Conservation (phyloP, 768 basidiomycete species). For the Sarcomyxa edulis region DNA sequence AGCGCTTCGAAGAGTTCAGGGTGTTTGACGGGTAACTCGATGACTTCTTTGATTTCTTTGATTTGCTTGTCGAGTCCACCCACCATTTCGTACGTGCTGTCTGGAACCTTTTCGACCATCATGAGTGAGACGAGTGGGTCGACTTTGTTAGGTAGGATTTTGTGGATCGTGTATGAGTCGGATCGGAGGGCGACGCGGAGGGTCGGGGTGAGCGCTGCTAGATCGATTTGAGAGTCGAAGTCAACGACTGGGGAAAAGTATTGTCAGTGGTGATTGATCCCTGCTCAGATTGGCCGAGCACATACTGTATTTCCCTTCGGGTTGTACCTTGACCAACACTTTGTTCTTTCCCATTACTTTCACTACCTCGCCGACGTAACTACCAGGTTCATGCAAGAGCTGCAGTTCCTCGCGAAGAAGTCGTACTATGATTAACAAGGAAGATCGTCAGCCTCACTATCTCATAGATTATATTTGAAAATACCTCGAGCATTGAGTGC, state of each 20-base stretch:
- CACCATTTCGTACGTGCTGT: slow-evolving; percentile 99
- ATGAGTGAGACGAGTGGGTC: slow-evolving; percentile 97
- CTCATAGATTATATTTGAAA: slow-evolving; percentile 1
- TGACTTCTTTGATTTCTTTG: slow-evolving; percentile 96
- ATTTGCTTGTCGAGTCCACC: slow-evolving; percentile 98
- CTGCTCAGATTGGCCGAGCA: slow-evolving; percentile 15
- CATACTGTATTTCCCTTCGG: slow-evolving; percentile 98
- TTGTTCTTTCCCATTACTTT: slow-evolving; percentile 99
- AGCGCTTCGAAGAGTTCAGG: slow-evolving; percentile 95
- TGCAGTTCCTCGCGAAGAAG: slow-evolving; percentile 90
- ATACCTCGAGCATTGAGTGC: slow-evolving; percentile 91
- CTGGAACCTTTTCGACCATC: slow-evolving; percentile 99
- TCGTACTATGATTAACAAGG: slow-evolving; percentile 50
- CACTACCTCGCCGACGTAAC: slow-evolving; percentile 96
- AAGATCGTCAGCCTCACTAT: background rate
- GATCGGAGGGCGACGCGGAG: slow-evolving; percentile 94
- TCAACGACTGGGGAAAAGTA: slow-evolving; percentile 71
- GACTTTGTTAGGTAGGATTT: slow-evolving; percentile 94
- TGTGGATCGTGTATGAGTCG: slow-evolving; percentile 95
- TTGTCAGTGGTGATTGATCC: background rate
- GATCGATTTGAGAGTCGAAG: slow-evolving; percentile 81
- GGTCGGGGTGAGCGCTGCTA: slow-evolving; percentile 73
- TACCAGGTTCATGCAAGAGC: slow-evolving; percentile 89
- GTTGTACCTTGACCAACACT: slow-evolving; percentile 96
- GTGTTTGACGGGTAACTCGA: slow-evolving; percentile 95